Base-by-base conservation (phyloP, 2,329 filamentous ascomycete genomes). In the Cladosporium sp. region DNA sequence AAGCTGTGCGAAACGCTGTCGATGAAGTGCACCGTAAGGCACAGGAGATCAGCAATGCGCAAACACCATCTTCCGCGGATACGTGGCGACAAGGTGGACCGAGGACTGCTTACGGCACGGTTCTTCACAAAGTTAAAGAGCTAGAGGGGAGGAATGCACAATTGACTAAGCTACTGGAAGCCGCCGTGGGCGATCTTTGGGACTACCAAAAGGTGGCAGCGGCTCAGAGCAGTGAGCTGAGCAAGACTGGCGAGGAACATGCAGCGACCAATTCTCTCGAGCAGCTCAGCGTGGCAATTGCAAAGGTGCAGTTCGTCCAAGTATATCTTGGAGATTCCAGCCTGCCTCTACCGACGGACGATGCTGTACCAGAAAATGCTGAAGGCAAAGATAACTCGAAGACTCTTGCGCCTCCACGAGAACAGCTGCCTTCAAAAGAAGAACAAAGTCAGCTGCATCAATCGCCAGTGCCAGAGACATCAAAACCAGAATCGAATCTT, bases 1-100 rank as follows among this genome's bases (percentile, higher is more conserved):
- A 89, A 70, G 89, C 87, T 0, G 84, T 94, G 6, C 83, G 90
- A n/a, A 89, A 90, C 64, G 89, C 90, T 17, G 82, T 94, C 68
- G 87, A 86, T 8, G 90, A 95, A 72, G 87, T 93, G 50, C 83
- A 83, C 59, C 88, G 88, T 66, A 91, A 91, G 63, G 83, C 92
- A 63, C 83, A 88, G 66, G 82, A 81, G 28, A 78, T 88, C 32
- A 86, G 89, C 61, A 82, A 67, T 4, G 59, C 66, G 19, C 70
- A 68, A 34, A 68, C 69, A 5, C 69, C 70, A 3, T 64, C 66
- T 3, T 61, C 66, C 4, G 15, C 62, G 60, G 22, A 70, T 71
- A 35, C 36, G 4, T 67, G 71, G 4, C 68, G 70, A 32, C 62
- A 67, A 15, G 56, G 40, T 24, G 52, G 83, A 57, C 76, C 78